Conservation (phyloP, 306 rosid species). For the Purshia tridentata region DNA sequence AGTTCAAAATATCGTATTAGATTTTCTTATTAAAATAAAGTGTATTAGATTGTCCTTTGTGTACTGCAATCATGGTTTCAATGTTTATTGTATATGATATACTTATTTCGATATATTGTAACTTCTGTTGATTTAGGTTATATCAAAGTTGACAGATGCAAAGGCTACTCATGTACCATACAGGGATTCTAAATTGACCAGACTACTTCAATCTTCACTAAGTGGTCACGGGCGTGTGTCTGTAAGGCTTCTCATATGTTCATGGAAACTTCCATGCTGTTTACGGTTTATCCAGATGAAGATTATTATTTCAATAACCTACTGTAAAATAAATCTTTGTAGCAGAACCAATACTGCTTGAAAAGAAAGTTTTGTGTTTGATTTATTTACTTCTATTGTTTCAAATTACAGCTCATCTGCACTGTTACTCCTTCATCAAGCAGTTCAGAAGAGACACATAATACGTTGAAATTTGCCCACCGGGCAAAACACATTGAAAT, state of each 20-base stretch:
- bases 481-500: constrained; percentile 97
- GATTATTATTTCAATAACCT: constrained; percentile 2
- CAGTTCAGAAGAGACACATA: constrained; percentile 93
- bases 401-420: constrained; percentile 81
- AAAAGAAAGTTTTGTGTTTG: constrained; percentile 24
- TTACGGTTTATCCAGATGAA: constrained; percentile 25
- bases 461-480: constrained; percentile 96
- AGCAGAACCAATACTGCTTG: constrained; percentile 9
- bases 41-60: neutral
- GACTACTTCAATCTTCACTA: constrained; percentile 92
- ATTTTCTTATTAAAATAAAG: neutral
- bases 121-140: constrained; percentile 62
- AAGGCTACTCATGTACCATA: constrained; percentile 91
- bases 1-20: constrained; percentile 6
- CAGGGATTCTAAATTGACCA: constrained; percentile 94
- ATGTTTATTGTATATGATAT: neutral
- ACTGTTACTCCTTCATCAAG: constrained; percentile 98
- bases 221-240: constrained; percentile 99
- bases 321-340: neutral
- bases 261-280: constrained; percentile 14
- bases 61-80: neutral
- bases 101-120: constrained; percentile 22
- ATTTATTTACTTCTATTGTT: constrained; percentile 24
- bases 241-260: constrained; percentile 58
- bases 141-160: constrained; percentile 90